A percentile compares a stretch with the other conserved stretches of the same genome.
phyloP scores from a whole-genome alignment of 2,329 filamentous ascomycete species.

The Acarospora socialis region DNA sequence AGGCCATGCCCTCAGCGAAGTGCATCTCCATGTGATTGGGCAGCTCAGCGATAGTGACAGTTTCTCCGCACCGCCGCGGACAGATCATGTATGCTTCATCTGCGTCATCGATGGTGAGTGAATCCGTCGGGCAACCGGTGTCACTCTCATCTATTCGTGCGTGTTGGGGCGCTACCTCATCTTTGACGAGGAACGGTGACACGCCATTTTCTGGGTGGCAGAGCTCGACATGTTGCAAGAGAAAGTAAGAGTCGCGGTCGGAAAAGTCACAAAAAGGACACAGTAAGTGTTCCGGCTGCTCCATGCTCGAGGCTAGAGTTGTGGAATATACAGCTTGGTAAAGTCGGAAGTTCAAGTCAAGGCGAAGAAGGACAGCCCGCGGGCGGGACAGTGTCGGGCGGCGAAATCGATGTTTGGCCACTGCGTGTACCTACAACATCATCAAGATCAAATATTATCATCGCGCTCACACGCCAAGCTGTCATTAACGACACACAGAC shows the following conservation, averaged over 20 bases:
- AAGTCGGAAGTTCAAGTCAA: too few relatives aligned
- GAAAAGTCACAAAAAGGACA: slow-evolving; percentile 34
- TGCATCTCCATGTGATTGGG: slow-evolving; percentile 48
- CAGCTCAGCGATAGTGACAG: slow-evolving; percentile 38
- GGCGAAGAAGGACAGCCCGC: too few relatives aligned
- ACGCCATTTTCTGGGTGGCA: slow-evolving; percentile 28
- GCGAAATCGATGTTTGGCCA: too few relatives aligned
- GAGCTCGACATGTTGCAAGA: slow-evolving; percentile 31
- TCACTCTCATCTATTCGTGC: background rate
- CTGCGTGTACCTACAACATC: too few relatives aligned
- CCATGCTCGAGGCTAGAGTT: too few relatives aligned
- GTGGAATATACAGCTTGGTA: too few relatives aligned
- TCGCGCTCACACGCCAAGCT: too few relatives aligned
- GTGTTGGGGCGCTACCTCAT: slow-evolving; percentile 7
- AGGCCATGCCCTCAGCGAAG: slow-evolving; percentile 31
- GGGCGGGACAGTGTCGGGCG: too few relatives aligned
- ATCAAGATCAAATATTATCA: too few relatives aligned
- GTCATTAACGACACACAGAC: too few relatives aligned
- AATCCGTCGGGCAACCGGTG: slow-evolving; percentile 1
- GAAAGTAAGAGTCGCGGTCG: slow-evolving; percentile 25
- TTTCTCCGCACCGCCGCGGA: slow-evolving; percentile 46
- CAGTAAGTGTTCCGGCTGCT: too few relatives aligned
- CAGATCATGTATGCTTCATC: slow-evolving; percentile 37
- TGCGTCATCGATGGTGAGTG: slow-evolving; percentile 11
- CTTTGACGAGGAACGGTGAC: slow-evolving; percentile 16